phyloP scores from a whole-genome alignment of 2,329 filamentous ascomycete genomes.

The Beauveria medogensis region DNA sequence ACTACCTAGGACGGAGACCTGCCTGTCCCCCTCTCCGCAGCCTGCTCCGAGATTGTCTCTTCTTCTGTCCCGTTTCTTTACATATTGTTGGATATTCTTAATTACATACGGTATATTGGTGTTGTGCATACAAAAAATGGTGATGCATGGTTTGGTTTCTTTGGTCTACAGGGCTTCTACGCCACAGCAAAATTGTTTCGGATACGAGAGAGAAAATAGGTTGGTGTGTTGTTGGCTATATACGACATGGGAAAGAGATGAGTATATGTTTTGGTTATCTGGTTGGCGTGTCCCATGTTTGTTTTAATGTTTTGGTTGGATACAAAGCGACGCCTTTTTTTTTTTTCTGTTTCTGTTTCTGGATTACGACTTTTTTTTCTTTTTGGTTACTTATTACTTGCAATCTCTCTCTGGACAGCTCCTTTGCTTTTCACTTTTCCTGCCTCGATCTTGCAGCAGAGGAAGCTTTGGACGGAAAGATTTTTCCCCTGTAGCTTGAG shows the following conservation, averaged over 20 bases:
- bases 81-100: neutral
- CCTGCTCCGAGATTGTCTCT: conserved; percentile 14
- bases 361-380: neutral
- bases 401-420: neutral
- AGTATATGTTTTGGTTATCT: neutral
- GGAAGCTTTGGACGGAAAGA: neutral
- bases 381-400: neutral
- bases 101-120: neutral
- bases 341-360: neutral
- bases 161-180: neutral
- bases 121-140: neutral
- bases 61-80: neutral
- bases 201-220: neutral
- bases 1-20: conserved; percentile 8
- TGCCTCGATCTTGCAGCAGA: neutral
- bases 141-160: neutral
- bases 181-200: neutral
- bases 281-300: neutral
- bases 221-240: neutral
- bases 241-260: neutral
- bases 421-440: neutral
- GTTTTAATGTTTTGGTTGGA: conserved; percentile 1
- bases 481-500: neutral
- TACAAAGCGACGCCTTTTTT: neutral
- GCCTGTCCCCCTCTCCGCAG: conserved; percentile 11